A percentile compares a stretch with the other conserved stretches of the same genome.
phyloP scores from a whole-genome alignment of 1,284 basidiomycete genomes.

The Chiua sp. region DNA sequence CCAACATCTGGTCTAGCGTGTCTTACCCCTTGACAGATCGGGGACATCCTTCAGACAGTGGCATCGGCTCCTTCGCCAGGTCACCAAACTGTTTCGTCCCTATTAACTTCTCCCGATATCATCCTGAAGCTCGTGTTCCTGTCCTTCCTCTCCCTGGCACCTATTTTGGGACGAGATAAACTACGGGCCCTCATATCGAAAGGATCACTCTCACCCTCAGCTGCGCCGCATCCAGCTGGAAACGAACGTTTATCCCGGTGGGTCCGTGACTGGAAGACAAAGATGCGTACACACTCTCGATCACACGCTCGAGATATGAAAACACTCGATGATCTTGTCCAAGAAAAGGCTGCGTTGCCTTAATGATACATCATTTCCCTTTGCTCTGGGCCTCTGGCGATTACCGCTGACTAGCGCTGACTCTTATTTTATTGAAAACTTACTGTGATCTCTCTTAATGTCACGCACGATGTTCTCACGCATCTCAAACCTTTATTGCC shows the following conservation, averaged over 20 bases:
- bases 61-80: constrained; percentile 70
- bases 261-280: constrained; percentile 63
- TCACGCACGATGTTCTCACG: constrained; percentile 28
- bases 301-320: constrained; percentile 47
- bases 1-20: constrained; percentile 15
- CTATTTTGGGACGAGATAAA: constrained; percentile 71
- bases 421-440: constrained; percentile 26
- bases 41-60: constrained; percentile 81
- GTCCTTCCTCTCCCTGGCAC: constrained; percentile 77
- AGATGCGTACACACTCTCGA: constrained; percentile 52
- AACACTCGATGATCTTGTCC: constrained; percentile 47
- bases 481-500: constrained; percentile 13
- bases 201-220: constrained; percentile 32
- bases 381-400: constrained; percentile 12
- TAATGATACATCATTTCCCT: constrained; percentile 23
- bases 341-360: constrained; percentile 49
- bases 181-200: constrained; percentile 61
- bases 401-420: constrained; percentile 21
- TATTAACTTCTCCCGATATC: constrained; percentile 73
- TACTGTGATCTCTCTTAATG: constrained; percentile 30
- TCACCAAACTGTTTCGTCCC: constrained; percentile 71
- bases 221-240: constrained; percentile 21
- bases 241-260: constrained; percentile 54
- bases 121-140: constrained; percentile 75
- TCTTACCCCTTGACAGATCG: constrained; percentile 55